Percentiles rank a stretch among this genome's conserved stretches.
Evolutionary conservation across 2,329 filamentous ascomycete species (phyloP).

Genomic region (Diplocarpon mali): DNA sequence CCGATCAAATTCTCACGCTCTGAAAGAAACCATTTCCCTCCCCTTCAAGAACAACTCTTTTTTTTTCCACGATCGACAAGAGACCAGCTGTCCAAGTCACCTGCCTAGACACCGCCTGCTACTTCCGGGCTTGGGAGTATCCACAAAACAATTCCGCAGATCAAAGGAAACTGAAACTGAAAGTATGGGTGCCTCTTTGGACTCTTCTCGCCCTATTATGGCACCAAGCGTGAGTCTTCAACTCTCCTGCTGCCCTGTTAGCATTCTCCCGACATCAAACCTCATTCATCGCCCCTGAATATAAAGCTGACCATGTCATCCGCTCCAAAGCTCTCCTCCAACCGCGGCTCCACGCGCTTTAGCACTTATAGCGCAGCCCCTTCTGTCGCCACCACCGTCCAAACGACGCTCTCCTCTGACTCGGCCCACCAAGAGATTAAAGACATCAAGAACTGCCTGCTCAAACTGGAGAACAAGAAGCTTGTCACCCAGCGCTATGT

Average conservation of each 20-base stretch:
- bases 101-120: not conserved
- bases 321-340: slow-evolving; percentile 29
- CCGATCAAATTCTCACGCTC: slow-evolving; percentile 1
- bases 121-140: not conserved
- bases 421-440: slow-evolving; percentile 37
- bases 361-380: slow-evolving; percentile 39
- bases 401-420: slow-evolving; percentile 23
- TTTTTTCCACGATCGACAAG: not conserved
- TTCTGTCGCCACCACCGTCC: slow-evolving; percentile 33
- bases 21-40: not conserved
- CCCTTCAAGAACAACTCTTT: not conserved
- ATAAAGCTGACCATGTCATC: slow-evolving; percentile 12
- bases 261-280: slow-evolving; percentile 1
- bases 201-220: slow-evolving; percentile 45
- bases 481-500: slow-evolving; percentile 57
- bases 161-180: slow-evolving; percentile 7
- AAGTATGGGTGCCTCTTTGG: slow-evolving; percentile 34
- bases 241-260: slow-evolving; percentile 4
- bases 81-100: not conserved
- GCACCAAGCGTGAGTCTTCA: slow-evolving; percentile 36
- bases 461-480: slow-evolving; percentile 59
- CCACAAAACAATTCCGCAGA: slow-evolving; percentile 2
- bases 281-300: not conserved
- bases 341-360: slow-evolving; percentile 40
- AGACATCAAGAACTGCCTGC: slow-evolving; percentile 51